Percentiles rank a stretch among this genome's conserved stretches.
Evolutionary conservation across 179 eudicot species (phyloP).

Genomic region (Monotropa hypopitys): DNA sequence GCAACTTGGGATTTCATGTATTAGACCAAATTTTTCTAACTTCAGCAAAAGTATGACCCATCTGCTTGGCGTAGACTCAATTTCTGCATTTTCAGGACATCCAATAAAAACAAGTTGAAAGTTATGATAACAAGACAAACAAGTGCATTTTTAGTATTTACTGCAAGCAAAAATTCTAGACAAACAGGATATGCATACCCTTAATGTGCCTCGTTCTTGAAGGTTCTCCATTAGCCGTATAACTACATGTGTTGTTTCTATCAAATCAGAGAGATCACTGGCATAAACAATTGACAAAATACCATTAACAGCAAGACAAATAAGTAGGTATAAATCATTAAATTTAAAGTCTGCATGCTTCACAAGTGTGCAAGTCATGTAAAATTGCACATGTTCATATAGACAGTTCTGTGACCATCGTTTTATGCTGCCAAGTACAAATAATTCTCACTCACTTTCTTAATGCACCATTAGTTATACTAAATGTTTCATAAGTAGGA

Average conservation of each 20-base stretch:
- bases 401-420: not conserved
- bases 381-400: not conserved
- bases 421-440: not conserved
- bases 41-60: not conserved
- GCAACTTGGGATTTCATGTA: not conserved
- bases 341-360: not conserved
- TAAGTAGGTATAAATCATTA: not conserved
- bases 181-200: conserved; percentile 39
- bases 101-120: not conserved
- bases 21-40: not conserved
- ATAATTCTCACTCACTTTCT: not conserved
- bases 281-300: conserved; percentile 13
- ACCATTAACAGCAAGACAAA: conserved; percentile 12
- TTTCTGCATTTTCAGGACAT: not conserved
- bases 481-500: not conserved
- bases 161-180: not conserved
- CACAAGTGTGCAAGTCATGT: not conserved
- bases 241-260: conserved; percentile 65
- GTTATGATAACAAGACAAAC: not conserved
- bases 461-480: not conserved
- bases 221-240: conserved; percentile 83
- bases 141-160: not conserved
- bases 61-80: not conserved
- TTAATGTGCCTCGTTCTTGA: conserved; percentile 74
- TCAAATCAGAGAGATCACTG: conserved; percentile 87